Evolutionary conservation across 1,139 yeast species (phyloP).

Genomic region (Taphrina sp.): DNA sequence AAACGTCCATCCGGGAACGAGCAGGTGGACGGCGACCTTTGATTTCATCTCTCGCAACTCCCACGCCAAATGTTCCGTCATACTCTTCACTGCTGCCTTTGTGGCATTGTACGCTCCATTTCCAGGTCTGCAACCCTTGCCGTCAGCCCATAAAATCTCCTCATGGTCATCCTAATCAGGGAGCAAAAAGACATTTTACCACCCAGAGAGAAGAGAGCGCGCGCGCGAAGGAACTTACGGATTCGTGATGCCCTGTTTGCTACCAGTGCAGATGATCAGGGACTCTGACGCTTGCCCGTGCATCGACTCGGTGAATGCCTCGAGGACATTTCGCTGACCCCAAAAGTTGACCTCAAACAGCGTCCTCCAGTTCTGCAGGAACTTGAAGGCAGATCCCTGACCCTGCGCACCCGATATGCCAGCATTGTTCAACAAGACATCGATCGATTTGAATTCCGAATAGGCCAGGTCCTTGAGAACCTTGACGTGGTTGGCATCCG

Average conservation of each 20-base stretch:
- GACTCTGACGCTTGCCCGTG: constrained; percentile 36
- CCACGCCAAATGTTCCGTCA: constrained; percentile 41
- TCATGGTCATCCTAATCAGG: neutral
- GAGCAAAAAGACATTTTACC: neutral
- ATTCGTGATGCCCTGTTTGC: constrained; percentile 43
- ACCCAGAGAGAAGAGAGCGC: neutral
- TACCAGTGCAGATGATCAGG: constrained; percentile 41
- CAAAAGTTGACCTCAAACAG: constrained; percentile 41
- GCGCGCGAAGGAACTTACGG: constrained; percentile 35
- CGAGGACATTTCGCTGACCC: constrained; percentile 40
- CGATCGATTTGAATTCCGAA: constrained; percentile 38
- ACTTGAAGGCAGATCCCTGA: constrained; percentile 37
- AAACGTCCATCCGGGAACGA: constrained; percentile 43
- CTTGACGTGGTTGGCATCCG: constrained; percentile 37
- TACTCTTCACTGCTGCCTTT: constrained; percentile 42
- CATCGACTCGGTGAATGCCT: constrained; percentile 39
- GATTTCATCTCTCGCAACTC: constrained; percentile 37
- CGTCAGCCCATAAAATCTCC: no score
- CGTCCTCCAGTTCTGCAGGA: constrained; percentile 37
- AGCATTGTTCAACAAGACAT: constrained; percentile 41
- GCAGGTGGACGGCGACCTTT: constrained; percentile 39
- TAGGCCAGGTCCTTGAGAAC: constrained; percentile 38
- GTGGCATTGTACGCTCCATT: constrained; percentile 43
- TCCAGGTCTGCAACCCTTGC: constrained; percentile 37
- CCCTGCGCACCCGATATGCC: constrained; percentile 38